Conservation (phyloP, 2,329 filamentous ascomycete genomes). For the Alternaria consortialis region DNA sequence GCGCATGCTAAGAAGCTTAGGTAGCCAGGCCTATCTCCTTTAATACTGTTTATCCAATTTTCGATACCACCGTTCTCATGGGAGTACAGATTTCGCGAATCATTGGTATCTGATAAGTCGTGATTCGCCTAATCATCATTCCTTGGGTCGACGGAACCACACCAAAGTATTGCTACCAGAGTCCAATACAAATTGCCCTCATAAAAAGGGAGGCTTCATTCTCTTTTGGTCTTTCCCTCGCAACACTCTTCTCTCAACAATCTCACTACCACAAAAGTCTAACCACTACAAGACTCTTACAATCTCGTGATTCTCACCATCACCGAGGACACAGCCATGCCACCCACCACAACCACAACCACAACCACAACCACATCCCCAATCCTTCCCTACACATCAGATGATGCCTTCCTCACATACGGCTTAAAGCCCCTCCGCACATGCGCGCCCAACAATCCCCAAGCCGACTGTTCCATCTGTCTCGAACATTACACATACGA, state of each 20-base stretch:
- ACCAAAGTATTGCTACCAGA: neutral
- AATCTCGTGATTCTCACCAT: neutral
- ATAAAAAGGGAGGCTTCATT: neutral
- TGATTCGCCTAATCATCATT: neutral
- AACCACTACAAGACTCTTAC: neutral
- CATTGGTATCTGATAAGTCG: neutral
- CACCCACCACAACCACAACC: neutral
- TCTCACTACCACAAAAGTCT: neutral
- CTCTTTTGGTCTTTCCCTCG: neutral
- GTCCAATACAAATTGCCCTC: neutral
- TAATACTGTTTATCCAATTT: neutral
- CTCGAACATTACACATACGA: neutral
- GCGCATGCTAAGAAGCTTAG: conserved; percentile 87
- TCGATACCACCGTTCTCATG: neutral
- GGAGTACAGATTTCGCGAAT: neutral
- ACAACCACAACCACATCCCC: neutral
- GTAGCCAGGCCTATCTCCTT: conserved; percentile 48
- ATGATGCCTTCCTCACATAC: neutral
- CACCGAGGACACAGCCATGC: neutral
- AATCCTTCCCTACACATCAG: neutral
- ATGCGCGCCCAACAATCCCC: neutral
- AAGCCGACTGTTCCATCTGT: neutral
- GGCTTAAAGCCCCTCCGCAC: neutral
- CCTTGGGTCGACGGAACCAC: neutral
- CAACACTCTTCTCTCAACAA: neutral